Conservation (phyloP, 2,329 filamentous ascomycete genomes). For the Penicillium rolfsii region DNA sequence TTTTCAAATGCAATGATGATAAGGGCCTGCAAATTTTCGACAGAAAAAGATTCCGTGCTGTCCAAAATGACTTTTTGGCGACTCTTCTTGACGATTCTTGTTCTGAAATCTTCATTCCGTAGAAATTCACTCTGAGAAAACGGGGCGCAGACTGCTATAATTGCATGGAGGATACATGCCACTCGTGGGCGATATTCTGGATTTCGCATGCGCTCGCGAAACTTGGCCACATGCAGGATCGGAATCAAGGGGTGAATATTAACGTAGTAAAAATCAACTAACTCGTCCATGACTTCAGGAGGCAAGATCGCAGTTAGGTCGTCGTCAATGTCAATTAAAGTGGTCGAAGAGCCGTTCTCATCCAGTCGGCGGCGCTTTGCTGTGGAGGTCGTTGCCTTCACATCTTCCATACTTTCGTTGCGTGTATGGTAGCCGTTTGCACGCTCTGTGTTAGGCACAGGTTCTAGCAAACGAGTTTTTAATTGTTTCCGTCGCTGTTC, state of each 20-base stretch:
- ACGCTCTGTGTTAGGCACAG: not conserved
- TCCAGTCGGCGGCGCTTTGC: not conserved
- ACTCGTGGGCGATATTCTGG: conserved; percentile 20
- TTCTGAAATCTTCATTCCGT: conserved; percentile 15
- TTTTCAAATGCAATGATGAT: conserved; percentile 42
- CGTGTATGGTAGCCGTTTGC: not conserved
- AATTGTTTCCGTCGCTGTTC: conserved; percentile 2
- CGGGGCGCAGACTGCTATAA: conserved; percentile 28
- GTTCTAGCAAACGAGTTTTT: not conserved
- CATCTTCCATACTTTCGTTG: not conserved
- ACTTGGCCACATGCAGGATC: conserved; percentile 36
- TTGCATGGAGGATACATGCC: conserved; percentile 31
- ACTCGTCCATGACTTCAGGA: conserved; percentile 27
- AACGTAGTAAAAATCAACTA: conserved; percentile 38
- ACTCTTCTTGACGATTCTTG: conserved; percentile 19
- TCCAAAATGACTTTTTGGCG: conserved; percentile 34
- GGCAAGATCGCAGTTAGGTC: conserved; percentile 4
- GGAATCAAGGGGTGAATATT: conserved; percentile 43
- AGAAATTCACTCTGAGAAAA: conserved; percentile 27
- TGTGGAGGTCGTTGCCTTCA: not conserved
- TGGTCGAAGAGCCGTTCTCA: not conserved
- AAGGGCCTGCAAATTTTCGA: conserved; percentile 42
- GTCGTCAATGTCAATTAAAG: not conserved
- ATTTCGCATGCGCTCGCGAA: conserved; percentile 31
- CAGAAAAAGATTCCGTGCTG: conserved; percentile 40